Percentiles rank a stretch among this genome's conserved stretches.
These are phyloP conservation scores for Lipomyces yamanashiensis DNA, from an alignment of 805 yeast genomes.

Conservation along the genomic window DNA sequence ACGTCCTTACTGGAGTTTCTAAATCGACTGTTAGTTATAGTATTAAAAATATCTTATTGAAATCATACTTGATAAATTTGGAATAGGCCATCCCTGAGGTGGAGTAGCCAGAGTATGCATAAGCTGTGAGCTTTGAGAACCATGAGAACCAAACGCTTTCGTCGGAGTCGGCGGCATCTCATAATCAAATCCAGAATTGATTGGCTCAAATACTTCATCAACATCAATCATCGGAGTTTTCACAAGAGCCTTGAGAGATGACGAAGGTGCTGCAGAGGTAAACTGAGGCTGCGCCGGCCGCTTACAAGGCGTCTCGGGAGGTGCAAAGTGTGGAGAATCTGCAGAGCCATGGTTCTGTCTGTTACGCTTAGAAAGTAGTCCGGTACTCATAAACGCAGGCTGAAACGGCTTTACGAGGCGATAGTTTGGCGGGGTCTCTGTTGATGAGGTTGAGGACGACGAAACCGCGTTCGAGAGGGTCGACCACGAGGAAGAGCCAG, in stretches of 20 bases:
- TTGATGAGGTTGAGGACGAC: slow-evolving; percentile 25
- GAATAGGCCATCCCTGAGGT: slow-evolving; percentile 20
- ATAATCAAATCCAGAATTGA: slow-evolving; percentile 16
- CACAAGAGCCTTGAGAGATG: slow-evolving; percentile 27
- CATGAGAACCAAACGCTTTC: slow-evolving; percentile 36
- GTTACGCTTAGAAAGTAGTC: slow-evolving; percentile 67
- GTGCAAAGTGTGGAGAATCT: slow-evolving; percentile 44
- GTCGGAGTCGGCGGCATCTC: slow-evolving; percentile 54
- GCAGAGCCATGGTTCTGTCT: slow-evolving; percentile 45
- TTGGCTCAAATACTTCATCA: slow-evolving; percentile 19
- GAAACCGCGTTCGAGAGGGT: slow-evolving; percentile 21
- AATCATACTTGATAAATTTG: not conserved
- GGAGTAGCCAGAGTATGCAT: slow-evolving; percentile 6
- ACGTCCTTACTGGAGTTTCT: slow-evolving; percentile 19
- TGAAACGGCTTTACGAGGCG: slow-evolving; percentile 81
- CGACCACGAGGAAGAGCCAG: slow-evolving; percentile 24
- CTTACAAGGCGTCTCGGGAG: slow-evolving; percentile 72
- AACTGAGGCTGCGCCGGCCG: slow-evolving; percentile 45
- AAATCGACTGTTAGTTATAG: not conserved
- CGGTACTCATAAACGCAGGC: slow-evolving; percentile 79
- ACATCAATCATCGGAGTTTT: slow-evolving; percentile 1
- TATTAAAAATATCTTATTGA: not conserved
- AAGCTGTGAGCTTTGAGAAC: slow-evolving; percentile 4
- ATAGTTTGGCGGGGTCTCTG: slow-evolving; percentile 60
- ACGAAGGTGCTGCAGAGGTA: slow-evolving; percentile 13